These are phyloP conservation scores for Ceratonia siliqua DNA, from an alignment of 306 rosid genomes.

Conservation along the genomic window DNA sequence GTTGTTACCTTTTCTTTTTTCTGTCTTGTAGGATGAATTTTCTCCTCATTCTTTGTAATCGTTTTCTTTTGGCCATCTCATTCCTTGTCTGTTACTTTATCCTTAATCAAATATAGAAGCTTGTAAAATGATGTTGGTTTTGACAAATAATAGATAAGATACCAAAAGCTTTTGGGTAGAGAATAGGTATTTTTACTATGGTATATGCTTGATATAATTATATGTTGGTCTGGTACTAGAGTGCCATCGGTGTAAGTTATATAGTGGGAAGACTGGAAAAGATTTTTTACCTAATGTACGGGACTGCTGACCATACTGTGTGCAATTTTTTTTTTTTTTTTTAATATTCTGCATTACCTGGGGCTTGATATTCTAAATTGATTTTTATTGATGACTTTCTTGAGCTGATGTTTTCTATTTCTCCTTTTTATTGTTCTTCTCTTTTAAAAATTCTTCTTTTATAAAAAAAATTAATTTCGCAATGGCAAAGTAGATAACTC, in stretches of 20 bases:
- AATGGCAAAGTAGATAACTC: background rate
- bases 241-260: background rate
- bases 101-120: background rate
- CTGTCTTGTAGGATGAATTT: background rate
- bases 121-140: background rate
- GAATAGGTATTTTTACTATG: background rate
- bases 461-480: background rate
- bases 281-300: background rate
- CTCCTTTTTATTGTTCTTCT: background rate
- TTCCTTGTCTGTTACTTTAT: slow-evolving; percentile 4
- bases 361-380: slow-evolving; percentile 8
- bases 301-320: slow-evolving; percentile 8
- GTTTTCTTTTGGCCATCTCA: background rate
- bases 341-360: background rate
- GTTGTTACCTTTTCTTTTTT: slow-evolving; percentile 3
- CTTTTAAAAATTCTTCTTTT: background rate
- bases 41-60: background rate
- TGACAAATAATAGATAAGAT: slow-evolving; percentile 16
- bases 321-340: background rate
- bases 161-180: background rate
- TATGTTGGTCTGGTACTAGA: slow-evolving; percentile 2
- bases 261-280: background rate
- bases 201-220: background rate
- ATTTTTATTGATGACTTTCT: background rate
- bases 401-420: background rate